Evolutionary conservation across 2,329 filamentous ascomycete species (phyloP).

Genomic region (Apiospora phragmitis): DNA sequence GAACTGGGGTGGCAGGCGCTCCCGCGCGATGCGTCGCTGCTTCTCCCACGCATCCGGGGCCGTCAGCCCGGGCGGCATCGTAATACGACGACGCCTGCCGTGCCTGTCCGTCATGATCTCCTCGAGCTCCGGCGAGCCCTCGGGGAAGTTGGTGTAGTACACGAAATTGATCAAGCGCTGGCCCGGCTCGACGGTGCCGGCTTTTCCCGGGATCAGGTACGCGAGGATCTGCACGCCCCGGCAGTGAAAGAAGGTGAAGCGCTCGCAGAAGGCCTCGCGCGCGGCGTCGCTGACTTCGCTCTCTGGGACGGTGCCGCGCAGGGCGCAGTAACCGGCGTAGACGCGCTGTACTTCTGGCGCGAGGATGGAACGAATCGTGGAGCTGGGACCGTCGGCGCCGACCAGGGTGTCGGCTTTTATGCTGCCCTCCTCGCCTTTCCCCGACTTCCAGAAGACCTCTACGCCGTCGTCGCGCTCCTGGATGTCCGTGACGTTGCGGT

Average conservation of each 20-base stretch:
- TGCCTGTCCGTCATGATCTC: conserved; percentile 36
- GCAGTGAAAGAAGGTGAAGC: conserved; percentile 42
- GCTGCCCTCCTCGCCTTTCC: conserved; percentile 31
- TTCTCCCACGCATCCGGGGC: conserved; percentile 34
- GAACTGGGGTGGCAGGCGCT: conserved; percentile 38
- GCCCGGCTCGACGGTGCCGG: conserved; percentile 39
- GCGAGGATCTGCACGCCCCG: conserved; percentile 40
- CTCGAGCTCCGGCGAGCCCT: conserved; percentile 30
- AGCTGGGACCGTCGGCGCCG: conserved; percentile 44
- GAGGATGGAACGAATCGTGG: conserved; percentile 37
- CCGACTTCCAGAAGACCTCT: conserved; percentile 34
- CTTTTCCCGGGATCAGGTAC: conserved; percentile 42
- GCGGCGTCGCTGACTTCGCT: conserved; percentile 35
- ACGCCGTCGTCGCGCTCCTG: conserved; percentile 21
- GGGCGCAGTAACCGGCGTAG: conserved; percentile 42
- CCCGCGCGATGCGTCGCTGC: conserved; percentile 32
- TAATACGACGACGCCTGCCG: conserved; percentile 34
- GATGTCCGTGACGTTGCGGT: conserved; percentile 34
- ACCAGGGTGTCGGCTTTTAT: conserved; percentile 39
- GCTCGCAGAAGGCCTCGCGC: conserved; percentile 34
- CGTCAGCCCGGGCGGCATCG: conserved; percentile 38
- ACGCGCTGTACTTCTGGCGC: conserved; percentile 29
- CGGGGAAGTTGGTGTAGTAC: conserved; percentile 44
- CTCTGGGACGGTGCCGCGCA: conserved; percentile 42
- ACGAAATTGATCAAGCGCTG: conserved; percentile 45